Evolutionary conservation across 2,329 filamentous ascomycete species (phyloP).

Genomic region (Venturia nashicola): DNA sequence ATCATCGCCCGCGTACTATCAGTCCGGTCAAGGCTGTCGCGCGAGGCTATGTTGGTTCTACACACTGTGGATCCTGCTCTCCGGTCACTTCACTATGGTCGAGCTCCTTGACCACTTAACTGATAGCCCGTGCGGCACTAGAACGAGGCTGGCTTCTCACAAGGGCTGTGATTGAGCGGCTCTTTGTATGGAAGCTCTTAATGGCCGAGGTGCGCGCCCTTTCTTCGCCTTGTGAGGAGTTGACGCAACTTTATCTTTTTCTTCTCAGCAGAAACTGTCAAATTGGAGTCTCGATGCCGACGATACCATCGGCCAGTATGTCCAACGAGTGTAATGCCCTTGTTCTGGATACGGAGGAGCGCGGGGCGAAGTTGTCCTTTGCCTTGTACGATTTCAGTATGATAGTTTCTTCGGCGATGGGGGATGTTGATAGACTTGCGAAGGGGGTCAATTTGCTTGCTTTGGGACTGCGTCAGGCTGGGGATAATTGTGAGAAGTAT

Average conservation of each 20-base stretch:
- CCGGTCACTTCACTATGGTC: neutral
- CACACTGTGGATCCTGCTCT: neutral
- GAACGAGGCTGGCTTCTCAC: neutral
- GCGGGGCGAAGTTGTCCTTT: constrained; percentile 22
- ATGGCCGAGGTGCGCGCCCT: neutral
- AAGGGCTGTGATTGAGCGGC: neutral
- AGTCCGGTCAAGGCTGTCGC: neutral
- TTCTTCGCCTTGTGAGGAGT: neutral
- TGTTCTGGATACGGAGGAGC: constrained; percentile 22
- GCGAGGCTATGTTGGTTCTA: neutral
- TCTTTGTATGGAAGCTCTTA: neutral
- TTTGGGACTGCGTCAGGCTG: constrained; percentile 25
- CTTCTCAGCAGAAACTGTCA: neutral
- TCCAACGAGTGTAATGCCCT: constrained; percentile 11
- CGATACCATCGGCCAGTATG: neutral
- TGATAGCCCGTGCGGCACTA: neutral
- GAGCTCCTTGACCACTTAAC: neutral
- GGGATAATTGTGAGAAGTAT: constrained; percentile 25
- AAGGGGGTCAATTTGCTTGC: constrained; percentile 23
- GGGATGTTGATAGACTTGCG: constrained; percentile 19
- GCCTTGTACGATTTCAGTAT: constrained; percentile 22
- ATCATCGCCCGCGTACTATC: neutral
- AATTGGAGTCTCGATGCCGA: neutral
- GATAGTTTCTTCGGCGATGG: constrained; percentile 15
- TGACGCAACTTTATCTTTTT: neutral